Evolutionary conservation across 805 yeast genomes (phyloP).

Genomic region (Lachancea fermentati): DNA sequence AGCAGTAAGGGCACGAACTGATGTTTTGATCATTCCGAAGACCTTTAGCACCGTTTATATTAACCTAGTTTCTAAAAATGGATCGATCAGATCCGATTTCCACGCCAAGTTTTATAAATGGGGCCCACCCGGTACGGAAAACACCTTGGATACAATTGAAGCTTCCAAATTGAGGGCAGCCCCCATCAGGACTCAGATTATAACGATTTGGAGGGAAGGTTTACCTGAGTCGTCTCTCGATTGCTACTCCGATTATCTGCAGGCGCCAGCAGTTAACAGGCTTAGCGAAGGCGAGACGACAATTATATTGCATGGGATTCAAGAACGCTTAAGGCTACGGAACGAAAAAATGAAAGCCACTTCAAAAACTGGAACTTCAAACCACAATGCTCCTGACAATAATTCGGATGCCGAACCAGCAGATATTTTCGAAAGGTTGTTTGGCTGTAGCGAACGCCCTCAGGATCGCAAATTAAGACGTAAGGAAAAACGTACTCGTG

Average conservation of each 20-base stretch:
- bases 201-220: constrained; percentile 17
- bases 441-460: too few relatives aligned
- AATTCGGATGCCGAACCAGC: neutral
- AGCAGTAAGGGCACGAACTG: constrained; percentile 13
- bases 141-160: constrained; percentile 4
- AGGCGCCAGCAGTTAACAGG: neutral
- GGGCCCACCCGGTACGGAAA: constrained; percentile 4
- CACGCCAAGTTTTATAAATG: constrained; percentile 14
- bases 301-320: constrained; percentile 5
- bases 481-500: too few relatives aligned
- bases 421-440: neutral
- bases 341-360: neutral
- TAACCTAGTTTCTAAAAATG: constrained; percentile 10
- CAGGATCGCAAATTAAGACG: too few relatives aligned
- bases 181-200: constrained; percentile 8
- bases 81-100: constrained; percentile 11
- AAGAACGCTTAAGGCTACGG: constrained; percentile 2
- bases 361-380: neutral
- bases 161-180: constrained; percentile 8
- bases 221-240: constrained; percentile 11
- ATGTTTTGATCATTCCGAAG: constrained; percentile 19
- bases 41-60: constrained; percentile 13
- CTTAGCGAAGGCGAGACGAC: constrained; percentile 3
- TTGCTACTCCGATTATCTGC: neutral
- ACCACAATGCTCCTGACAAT: neutral